phyloP scores from a whole-genome alignment of 345 rosid species.

The Pistacia integerrima region DNA sequence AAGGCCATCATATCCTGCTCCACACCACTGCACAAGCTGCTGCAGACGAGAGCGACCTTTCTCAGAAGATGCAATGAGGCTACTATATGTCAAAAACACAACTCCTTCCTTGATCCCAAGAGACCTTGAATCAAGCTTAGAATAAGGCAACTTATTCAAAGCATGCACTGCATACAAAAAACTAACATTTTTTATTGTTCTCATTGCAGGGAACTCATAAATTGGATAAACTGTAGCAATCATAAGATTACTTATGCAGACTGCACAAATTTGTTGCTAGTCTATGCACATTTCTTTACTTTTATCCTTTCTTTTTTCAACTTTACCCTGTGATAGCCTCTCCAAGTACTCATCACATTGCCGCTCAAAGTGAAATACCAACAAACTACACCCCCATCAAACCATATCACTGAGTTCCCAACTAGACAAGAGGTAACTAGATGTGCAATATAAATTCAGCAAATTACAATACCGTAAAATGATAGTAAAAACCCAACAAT shows the following conservation, averaged over 20 bases:
- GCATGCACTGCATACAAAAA: slow-evolving; percentile 79
- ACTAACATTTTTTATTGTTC: neutral
- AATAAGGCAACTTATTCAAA: slow-evolving; percentile 93
- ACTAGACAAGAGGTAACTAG: neutral
- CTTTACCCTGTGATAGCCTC: neutral
- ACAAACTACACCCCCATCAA: neutral
- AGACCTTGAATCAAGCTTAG: slow-evolving; percentile 94
- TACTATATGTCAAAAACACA: slow-evolving; percentile 89
- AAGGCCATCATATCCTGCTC: slow-evolving; percentile 85
- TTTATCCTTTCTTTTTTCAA: neutral
- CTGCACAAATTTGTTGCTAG: neutral
- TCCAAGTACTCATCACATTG: neutral
- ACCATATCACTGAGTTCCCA: neutral
- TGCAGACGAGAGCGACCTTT: slow-evolving; percentile 97
- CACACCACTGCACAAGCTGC: slow-evolving; percentile 99
- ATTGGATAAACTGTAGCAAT: neutral
- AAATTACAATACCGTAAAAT: neutral
- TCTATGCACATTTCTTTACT: neutral
- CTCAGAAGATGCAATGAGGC: slow-evolving; percentile 99
- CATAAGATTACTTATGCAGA: neutral
- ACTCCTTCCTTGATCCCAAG: slow-evolving; percentile 93
- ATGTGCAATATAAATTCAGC: neutral
- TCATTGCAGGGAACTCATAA: slow-evolving; percentile 16
- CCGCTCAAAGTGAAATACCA: neutral
- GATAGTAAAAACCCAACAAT: neutral